Evolutionary conservation across 1,284 basidiomycete species (phyloP).

Genomic region (Fistulina hepatica): DNA sequence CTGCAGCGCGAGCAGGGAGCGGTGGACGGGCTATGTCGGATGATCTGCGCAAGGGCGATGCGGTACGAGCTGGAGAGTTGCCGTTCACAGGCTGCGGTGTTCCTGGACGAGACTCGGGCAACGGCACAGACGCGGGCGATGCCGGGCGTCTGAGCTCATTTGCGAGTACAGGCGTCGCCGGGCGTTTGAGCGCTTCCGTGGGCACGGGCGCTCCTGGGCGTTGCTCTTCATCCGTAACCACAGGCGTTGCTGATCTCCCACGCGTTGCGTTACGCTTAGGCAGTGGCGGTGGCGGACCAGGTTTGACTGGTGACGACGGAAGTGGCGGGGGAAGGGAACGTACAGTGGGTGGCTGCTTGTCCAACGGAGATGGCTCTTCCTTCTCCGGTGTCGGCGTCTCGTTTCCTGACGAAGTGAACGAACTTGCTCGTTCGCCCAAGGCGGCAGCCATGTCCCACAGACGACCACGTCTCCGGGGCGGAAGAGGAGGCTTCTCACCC

Average conservation of each 20-base stretch:
- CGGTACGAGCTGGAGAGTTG: no score
- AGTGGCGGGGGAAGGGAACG: conserved; percentile 19
- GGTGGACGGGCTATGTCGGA: no score
- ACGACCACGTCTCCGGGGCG: conserved; percentile 39
- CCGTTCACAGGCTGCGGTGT: conserved; percentile 21
- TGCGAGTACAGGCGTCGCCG: conserved; percentile 2
- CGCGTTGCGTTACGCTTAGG: conserved; percentile 43
- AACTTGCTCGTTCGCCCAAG: conserved; percentile 37
- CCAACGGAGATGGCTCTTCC: conserved; percentile 27
- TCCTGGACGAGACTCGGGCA: conserved; percentile 35
- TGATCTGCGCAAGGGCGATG: no score
- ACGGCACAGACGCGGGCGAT: conserved; percentile 24
- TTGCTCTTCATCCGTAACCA: neutral
- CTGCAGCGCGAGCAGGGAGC: no score
- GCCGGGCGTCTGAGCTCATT: conserved; percentile 7
- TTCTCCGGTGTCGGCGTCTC: conserved; percentile 15
- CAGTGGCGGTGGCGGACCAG: conserved; percentile 38
- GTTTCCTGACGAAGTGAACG: conserved; percentile 15
- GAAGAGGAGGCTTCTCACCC: conserved; percentile 34
- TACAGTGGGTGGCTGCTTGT: conserved; percentile 32
- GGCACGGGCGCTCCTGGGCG: conserved; percentile 12
- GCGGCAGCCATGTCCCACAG: conserved; percentile 50
- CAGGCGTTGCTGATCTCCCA: conserved; percentile 12
- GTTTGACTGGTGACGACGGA: conserved; percentile 6
- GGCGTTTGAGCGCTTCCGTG: conserved; percentile 6